These are phyloP conservation scores for Grammothele lineata DNA, from an alignment of 768 basidiomycete species.

Conservation along the genomic window DNA sequence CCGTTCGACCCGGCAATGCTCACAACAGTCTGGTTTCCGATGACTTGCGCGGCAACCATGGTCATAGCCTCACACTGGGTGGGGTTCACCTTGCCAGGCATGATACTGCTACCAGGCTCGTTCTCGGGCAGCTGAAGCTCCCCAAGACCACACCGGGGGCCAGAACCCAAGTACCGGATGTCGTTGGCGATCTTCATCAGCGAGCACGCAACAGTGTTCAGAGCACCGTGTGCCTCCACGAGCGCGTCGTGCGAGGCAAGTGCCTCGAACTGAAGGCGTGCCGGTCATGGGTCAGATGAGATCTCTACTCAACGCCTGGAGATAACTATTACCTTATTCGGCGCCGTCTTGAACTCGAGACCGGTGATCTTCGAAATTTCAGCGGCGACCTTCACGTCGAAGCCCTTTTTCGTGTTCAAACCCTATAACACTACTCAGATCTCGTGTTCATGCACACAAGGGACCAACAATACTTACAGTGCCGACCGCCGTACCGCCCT, in stretches of 20 bases:
- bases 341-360: constrained; percentile 89
- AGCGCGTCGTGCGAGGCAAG: constrained; percentile 97
- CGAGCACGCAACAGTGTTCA: constrained; percentile 95
- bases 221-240: constrained; percentile 93
- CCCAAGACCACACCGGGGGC: constrained; percentile 95
- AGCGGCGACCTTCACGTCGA: constrained; percentile 89
- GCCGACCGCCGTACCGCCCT: constrained; percentile 98
- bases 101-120: constrained; percentile 98
- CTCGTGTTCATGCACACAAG: neutral
- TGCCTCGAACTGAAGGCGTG: constrained; percentile 85
- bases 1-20: constrained; percentile 91
- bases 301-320: neutral
- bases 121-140: constrained; percentile 95
- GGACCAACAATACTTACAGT: constrained; percentile 54
- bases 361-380: constrained; percentile 92
- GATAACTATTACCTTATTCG: constrained; percentile 74
- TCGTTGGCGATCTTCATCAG: constrained; percentile 99
- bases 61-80: constrained; percentile 99
- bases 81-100: constrained; percentile 99
- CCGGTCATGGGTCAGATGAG: neutral
- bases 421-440: constrained; percentile 49
- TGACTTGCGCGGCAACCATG: constrained; percentile 98
- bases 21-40: constrained; percentile 94
- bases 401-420: constrained; percentile 94
- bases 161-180: constrained; percentile 95